These are phyloP conservation scores for Aspergillus udagawae DNA, from an alignment of 2,329 filamentous ascomycete species.

Conservation along the genomic window DNA sequence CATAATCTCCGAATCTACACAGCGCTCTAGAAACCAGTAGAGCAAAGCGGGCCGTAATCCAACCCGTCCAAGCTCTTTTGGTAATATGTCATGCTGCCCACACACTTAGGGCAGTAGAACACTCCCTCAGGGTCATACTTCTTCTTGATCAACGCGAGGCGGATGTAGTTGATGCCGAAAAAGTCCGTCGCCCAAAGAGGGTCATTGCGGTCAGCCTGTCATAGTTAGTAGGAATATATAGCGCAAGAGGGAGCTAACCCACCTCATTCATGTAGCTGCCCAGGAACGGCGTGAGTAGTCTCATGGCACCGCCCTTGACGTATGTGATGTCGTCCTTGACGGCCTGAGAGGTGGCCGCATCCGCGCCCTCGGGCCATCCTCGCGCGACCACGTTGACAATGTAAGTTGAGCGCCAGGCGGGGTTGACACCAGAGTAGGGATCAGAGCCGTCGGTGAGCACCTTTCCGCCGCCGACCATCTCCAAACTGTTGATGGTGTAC, in stretches of 20 bases:
- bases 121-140: constrained; percentile 11
- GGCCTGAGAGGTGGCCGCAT: constrained; percentile 11
- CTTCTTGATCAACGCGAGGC: constrained; percentile 8
- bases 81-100: constrained; percentile 7
- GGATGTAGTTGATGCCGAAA: constrained; percentile 7
- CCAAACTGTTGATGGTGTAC: constrained; percentile 14
- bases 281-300: constrained; percentile 25
- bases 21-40: constrained; percentile 12
- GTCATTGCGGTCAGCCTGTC: constrained; percentile 14
- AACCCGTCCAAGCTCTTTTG: background rate
- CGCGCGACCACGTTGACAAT: constrained; percentile 27
- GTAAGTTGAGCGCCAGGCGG: constrained; percentile 49
- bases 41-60: constrained; percentile 6
- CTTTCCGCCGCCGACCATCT: constrained; percentile 23
- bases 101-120: constrained; percentile 15
- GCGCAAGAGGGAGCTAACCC: background rate
- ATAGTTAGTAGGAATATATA: background rate
- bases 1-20: background rate
- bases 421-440: constrained; percentile 44
- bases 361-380: constrained; percentile 6
- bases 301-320: constrained; percentile 29
- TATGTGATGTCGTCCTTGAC: constrained; percentile 28
- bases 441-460: constrained; percentile 30
- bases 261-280: constrained; percentile 38
- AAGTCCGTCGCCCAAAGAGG: constrained; percentile 13